Base-by-base conservation (phyloP, 2,329 filamentous ascomycete genomes). In the Aspergillus latus region DNA sequence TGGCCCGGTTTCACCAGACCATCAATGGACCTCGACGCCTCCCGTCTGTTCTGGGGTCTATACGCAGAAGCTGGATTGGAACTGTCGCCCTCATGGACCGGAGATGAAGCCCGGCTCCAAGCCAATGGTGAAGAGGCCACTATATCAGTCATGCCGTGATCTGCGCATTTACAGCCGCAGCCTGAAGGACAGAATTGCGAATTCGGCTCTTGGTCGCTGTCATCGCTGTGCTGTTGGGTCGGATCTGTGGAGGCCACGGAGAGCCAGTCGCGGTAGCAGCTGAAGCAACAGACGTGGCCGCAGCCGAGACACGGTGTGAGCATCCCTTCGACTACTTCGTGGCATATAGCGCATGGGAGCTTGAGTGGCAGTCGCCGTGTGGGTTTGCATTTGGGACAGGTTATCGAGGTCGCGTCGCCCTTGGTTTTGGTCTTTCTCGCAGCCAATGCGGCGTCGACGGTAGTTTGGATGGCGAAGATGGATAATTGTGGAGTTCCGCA, bases 151-250 rank as follows among this genome's bases (percentile, higher is more conserved):
- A 62, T 62, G 5, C 68, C 56, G 46, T 77, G 69, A 15, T 77
- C 71, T 3, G 74, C 69, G 61, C 78, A 80, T 54, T 66, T 68
- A 53, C 78, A 80, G 49, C 76, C 78, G 62, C 78, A 80, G n/a
- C 77, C 77, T 10, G 71, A 76, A 5, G 77, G 74, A 54, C 78
- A 80, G 42, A 68, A 62, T 16, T 66, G 66, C 2, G 66, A 61
- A n/a, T 62, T 58, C 10, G 59, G 55, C 16, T 63, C 57, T 46
- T 55, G 43, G 44, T 53, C 57, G 44, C 56, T 56, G 32, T 58
- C 50, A 43, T 63, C 62, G 49, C 64, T 57, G 16, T 34, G 45
- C 1, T 54, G 52, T 50, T 16, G 39, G 13, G 34, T 36, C 16
- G 4, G 48, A 46, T 60, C 55, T 30, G 52, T 42, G 16, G 50